Evolutionary conservation across 2,329 filamentous ascomycete genomes (phyloP).

Genomic region (Niveomyces coronatus): DNA sequence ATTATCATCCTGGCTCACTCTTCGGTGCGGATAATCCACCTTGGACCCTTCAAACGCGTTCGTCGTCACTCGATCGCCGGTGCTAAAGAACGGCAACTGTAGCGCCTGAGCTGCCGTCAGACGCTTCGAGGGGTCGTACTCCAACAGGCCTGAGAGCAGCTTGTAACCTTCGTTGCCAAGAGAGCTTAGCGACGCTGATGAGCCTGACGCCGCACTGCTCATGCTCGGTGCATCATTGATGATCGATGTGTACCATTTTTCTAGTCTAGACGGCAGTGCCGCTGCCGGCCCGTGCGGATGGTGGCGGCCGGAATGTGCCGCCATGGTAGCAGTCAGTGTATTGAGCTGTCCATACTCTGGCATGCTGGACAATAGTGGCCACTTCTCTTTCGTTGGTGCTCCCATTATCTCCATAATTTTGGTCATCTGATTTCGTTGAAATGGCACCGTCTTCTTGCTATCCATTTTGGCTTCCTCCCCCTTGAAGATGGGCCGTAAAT

Average conservation of each 20-base stretch:
- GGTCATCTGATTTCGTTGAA: conserved; percentile 97
- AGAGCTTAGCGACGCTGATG: conserved; percentile 37
- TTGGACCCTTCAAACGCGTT: conserved; percentile 90
- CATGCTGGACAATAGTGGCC: conserved; percentile 77
- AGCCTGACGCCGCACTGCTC: conserved; percentile 35
- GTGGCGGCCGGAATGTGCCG: conserved; percentile 22
- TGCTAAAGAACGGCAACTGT: conserved; percentile 81
- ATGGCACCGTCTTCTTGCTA: conserved; percentile 92
- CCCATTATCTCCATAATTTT: conserved; percentile 98
- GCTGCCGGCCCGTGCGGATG: conserved; percentile 19
- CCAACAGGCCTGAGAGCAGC: conserved; percentile 69
- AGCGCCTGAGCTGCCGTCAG: conserved; percentile 81
- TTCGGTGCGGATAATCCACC: conserved; percentile 77
- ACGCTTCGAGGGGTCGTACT: conserved; percentile 86
- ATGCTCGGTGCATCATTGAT: conserved; percentile 45
- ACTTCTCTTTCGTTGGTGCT: conserved; percentile 75
- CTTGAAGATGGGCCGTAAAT: conserved; percentile 90
- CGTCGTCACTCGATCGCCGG: conserved; percentile 59
- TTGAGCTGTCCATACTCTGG: conserved; percentile 71
- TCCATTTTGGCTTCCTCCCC: conserved; percentile 99
- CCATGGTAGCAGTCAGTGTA: conserved; percentile 40
- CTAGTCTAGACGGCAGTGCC: conserved; percentile 43
- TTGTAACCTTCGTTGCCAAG: conserved; percentile 71
- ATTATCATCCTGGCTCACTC: conserved; percentile 90
- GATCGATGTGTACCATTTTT: conserved; percentile 70